Base-by-base conservation (phyloP, 1,284 basidiomycete species). In the Sutorius eximius region DNA sequence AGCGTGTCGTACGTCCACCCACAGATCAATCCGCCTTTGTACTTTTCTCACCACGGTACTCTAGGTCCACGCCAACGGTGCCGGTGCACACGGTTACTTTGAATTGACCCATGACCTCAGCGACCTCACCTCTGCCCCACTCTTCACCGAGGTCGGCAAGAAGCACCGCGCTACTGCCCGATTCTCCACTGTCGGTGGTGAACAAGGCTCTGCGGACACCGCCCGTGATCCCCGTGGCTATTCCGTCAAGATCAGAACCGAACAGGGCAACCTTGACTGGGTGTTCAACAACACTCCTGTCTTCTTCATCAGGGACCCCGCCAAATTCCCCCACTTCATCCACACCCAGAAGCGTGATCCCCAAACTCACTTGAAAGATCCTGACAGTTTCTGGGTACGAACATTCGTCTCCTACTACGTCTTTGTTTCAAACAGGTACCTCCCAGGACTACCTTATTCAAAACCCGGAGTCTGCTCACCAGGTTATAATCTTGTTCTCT, bases 311-410 rank as follows among this genome's bases (percentile, higher is more conserved):
- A 83, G 87, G 55, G 89, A 91, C 65, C 87, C 89, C 13, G 79
- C 86, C 68, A 91, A 91, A 72, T 91, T 90, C 80, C 85, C 89
- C n/a, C 85, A 93, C 77, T 95, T 97, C 77, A 95, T 96, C 65
- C 94, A 96, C 79, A 94, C 93, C 34, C 92, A 95, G 75, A 96
- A 97, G 82, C 84, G 93, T 66, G 86, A 91, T 73, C 93, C 93
- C 20, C 89, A 93, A 71, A 93, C 91, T 11, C 89, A 95, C 72
- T 73, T 93, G 60, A 92, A 90, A 72, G 90, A 93, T 76, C 65
- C 86, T 33, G 87, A 90, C 68, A 82, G 82, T 81, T 89, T 89
- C 78, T 91, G 88, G 89, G 85, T 86, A 70, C 41, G 77, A n/a
- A 5, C 20, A 0, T 1, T 40, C 5, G 3, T 30, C 12, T 24